Evolutionary conservation across 148 eudicot species (phyloP).

Genomic region (Hydrangea macrophylla): DNA sequence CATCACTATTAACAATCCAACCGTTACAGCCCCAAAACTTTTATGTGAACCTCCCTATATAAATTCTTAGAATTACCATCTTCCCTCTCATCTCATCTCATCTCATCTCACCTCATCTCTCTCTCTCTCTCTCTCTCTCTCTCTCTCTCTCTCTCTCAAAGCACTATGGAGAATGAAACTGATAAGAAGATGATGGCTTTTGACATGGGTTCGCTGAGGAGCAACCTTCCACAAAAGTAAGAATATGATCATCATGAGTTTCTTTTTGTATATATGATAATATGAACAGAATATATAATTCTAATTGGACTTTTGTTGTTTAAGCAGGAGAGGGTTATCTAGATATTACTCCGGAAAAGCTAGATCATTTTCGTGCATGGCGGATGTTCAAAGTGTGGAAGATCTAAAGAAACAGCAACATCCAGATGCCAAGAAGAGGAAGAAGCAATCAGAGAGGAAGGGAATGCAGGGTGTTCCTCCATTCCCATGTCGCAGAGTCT

Average conservation of each 20-base stretch:
- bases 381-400: slow-evolving; percentile 18
- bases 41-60: background rate
- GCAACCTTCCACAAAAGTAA: slow-evolving; percentile 24
- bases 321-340: slow-evolving; percentile 26
- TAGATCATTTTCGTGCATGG: slow-evolving; percentile 19
- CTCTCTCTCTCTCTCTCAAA: background rate
- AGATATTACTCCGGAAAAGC: slow-evolving; percentile 23
- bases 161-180: slow-evolving; percentile 15
- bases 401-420: slow-evolving; percentile 23
- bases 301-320: no score
- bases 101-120: no score
- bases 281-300: no score
- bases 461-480: background rate
- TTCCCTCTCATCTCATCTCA: no score
- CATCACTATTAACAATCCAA: background rate
- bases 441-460: slow-evolving; percentile 9
- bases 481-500: slow-evolving; percentile 1
- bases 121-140: no score
- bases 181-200: slow-evolving; percentile 8
- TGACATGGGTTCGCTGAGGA: slow-evolving; percentile 23
- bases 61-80: background rate
- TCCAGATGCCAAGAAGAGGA: slow-evolving; percentile 14
- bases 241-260: background rate
- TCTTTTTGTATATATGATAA: background rate
- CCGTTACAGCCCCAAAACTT: no score